Evolutionary conservation across 305 asterid species (phyloP), one percentile per base, ranked within the genome.

Genomic region (Fraxinus sp.): DNA sequence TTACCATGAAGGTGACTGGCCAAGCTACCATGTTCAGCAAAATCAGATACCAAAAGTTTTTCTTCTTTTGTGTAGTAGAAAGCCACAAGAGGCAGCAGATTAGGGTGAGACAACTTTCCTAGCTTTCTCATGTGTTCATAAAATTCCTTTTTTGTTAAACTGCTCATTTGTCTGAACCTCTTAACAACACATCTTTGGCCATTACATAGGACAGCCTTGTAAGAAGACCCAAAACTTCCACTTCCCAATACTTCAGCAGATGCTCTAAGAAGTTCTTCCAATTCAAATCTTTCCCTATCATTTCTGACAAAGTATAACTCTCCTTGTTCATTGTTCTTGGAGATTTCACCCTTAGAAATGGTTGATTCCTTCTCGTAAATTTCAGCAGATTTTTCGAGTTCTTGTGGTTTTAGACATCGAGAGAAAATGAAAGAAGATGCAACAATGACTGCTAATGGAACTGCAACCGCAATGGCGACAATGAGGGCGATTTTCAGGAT

Each of bases 191-290:
- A 18, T 9, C 70, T 39, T 35, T 37, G 62, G 0, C 89, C 89
- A 55, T 57, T 77, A 1, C 64, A 39, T 62, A 88, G 74, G n/a
- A 80, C 84, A 0, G 91, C 91, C 77, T 86, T 88, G 39, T 88
- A 88, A 22, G 91, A 83, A 26, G 91, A 88, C 3, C 91, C 89
- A 41, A 86, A 84, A 83, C 82, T 83, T 68, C 91, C 91, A 81
- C 89, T 85, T 2, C 91, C 91, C 80, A 88, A 74, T 0, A 88
- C 86, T 46, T 88, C 86, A 22, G 91, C 91, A 11, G 89, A 84
- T 16, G 91, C 89, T 81, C 85, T 79, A 20, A 88, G 84, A 11
- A 88, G 73, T 46, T 86, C 88, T 33, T 86, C 87, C 64, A 86
- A 77, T 16, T 83, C 88, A 70, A 86, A 88, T 37, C 71, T 86